Conservation (phyloP, 768 basidiomycete species). For the Polyporus arcularius region DNA sequence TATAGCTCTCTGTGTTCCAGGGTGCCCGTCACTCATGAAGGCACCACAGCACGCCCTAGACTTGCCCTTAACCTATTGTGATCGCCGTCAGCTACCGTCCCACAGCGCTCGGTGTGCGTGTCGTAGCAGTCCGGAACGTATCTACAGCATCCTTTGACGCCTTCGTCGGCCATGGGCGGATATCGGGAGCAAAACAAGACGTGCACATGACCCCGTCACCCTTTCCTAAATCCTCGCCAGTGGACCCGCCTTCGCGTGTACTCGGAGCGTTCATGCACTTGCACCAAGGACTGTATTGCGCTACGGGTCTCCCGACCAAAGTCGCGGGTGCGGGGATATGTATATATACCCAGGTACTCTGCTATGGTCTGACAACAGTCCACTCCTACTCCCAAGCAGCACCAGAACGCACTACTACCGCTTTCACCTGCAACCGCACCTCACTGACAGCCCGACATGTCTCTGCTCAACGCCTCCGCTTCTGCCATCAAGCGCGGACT, state of each 20-base stretch:
- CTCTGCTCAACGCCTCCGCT: conserved; percentile 13
- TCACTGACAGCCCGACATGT: conserved; percentile 3
- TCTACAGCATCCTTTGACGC: too few relatives aligned
- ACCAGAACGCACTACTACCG: too few relatives aligned
- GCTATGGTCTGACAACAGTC: too few relatives aligned
- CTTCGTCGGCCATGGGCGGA: not conserved
- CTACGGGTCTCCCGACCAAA: not conserved
- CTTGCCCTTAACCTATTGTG: not conserved
- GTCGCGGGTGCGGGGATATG: too few relatives aligned
- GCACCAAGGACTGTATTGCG: not conserved
- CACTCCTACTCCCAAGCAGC: not conserved
- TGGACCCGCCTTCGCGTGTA: conserved; percentile 1
- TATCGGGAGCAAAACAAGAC: not conserved
- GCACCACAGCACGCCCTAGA: not conserved
- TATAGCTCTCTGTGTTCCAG: too few relatives aligned
- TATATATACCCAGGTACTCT: too few relatives aligned
- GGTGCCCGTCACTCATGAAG: not conserved
- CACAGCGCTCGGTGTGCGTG: not conserved
- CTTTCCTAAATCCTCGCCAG: not conserved
- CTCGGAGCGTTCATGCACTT: not conserved
- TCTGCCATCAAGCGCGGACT: conserved; percentile 15
- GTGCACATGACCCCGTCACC: not conserved
- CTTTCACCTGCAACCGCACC: not conserved
- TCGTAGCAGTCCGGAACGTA: not conserved
- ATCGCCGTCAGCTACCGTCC: not conserved